phyloP scores from a whole-genome alignment of 345 rosid genomes.

The Hirschfeldia incana region DNA sequence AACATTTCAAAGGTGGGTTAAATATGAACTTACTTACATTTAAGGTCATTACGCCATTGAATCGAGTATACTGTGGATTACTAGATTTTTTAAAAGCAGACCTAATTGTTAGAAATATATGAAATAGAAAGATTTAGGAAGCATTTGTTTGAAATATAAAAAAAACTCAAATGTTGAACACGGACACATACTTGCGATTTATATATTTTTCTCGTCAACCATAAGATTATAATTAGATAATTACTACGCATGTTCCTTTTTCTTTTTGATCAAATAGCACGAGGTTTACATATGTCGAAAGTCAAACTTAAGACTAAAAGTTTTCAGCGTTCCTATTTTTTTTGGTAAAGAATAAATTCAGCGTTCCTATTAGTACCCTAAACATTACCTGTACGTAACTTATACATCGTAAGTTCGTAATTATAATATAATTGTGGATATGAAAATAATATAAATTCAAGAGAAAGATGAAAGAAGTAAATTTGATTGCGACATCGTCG shows the following conservation, averaged over 20 bases:
- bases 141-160: neutral
- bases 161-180: neutral
- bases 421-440: neutral
- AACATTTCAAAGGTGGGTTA: neutral
- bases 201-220: neutral
- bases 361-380: slow-evolving; percentile 7
- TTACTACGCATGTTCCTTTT: neutral
- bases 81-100: neutral
- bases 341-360: neutral
- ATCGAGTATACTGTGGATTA: neutral
- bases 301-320: neutral
- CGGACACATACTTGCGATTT: neutral
- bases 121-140: neutral
- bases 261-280: neutral
- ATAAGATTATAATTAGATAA: neutral
- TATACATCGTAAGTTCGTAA: neutral
- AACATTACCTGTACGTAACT: slow-evolving; percentile 39
- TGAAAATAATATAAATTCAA: slow-evolving; percentile 8
- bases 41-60: neutral
- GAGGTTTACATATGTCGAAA: neutral
- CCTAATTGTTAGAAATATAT: neutral
- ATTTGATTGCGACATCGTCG: slow-evolving; percentile 30
- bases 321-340: neutral
- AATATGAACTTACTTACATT: neutral
- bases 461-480: slow-evolving; percentile 9